Base-by-base conservation (phyloP, 2,329 filamentous ascomycete genomes). In the Ceratocystiopsis brevicomis region DNA sequence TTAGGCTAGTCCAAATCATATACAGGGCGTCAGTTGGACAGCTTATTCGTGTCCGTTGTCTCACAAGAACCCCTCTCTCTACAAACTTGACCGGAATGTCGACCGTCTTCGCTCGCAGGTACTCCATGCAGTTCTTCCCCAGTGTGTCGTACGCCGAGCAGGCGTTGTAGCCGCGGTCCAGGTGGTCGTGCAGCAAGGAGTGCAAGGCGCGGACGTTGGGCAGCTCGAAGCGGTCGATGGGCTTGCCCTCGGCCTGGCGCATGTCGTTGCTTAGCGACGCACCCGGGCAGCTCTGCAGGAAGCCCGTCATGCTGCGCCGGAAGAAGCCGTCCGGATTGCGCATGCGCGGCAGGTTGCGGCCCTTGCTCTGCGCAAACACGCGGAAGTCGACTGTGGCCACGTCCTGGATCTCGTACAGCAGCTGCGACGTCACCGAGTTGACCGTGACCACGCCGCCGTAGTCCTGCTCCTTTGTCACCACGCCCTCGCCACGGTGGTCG, bases 51-150 rank as follows among this genome's bases (percentile, higher is more conserved):
- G 6, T 30, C 25, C 10, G 6, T 30, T 9, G 14, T 5, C 35
- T 36, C 49, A 60, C 11, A 63, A 51, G n/a, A 15, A 49, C 47
- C 1, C 63, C 63, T 42, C 63, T 55, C 37, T 63, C 54, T 19
- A 67, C 51, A 52, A 66, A 68, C 38, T 52, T 49, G 21, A 57
- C 57, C 5, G 64, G 65, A 3, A 67, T 52, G 45, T 67, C 62
- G 0, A 68, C 61, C n/a, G 55, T 57, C 48, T 61, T 63, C 18
- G 59, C 59, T 39, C 64, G 52, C 42, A 68, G 40, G 48, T 65
- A 67, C 56, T 68, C 64, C 14, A 54, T 58, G 36, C 59, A 54
- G 18, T 64, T 64, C 57, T 68, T 68, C 0, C 64, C 65, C 14
- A 68, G 50, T 1, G 59, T 62, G 50, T 68, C 65, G 39, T 66